Percentiles rank a stretch among this genome's conserved stretches.
These are phyloP conservation scores for Nyctanthes arbortristis DNA, from an alignment of 257 asterid genomes.

Conservation along the genomic window DNA sequence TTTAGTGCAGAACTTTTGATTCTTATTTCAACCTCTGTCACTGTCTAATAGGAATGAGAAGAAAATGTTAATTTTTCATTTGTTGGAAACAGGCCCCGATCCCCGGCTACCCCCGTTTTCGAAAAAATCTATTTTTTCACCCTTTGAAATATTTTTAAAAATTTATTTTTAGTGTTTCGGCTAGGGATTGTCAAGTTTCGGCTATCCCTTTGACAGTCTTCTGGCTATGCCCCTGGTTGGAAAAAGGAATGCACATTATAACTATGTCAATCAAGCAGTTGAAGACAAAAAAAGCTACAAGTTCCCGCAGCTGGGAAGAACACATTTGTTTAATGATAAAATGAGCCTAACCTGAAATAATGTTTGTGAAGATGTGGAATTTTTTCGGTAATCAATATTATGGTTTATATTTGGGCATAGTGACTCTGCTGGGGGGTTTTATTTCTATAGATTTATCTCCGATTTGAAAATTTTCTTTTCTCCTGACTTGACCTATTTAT, in stretches of 20 bases:
- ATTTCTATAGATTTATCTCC: background rate
- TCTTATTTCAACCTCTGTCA: background rate
- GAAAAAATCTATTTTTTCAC: too few relatives aligned
- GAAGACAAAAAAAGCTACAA: background rate
- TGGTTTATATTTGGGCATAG: background rate
- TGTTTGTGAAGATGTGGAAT: background rate
- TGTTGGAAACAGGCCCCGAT: background rate
- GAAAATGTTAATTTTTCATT: background rate
- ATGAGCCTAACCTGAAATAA: background rate
- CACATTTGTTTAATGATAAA: background rate
- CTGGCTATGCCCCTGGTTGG: too few relatives aligned
- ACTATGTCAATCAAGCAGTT: background rate
- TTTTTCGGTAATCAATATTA: background rate
- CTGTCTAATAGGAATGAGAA: background rate
- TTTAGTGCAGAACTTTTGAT: background rate
- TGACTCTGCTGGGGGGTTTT: slow-evolving; percentile 1
- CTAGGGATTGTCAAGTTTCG: too few relatives aligned
- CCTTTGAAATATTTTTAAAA: too few relatives aligned
- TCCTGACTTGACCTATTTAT: background rate
- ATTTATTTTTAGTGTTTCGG: too few relatives aligned
- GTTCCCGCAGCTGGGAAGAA: background rate
- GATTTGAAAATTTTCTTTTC: background rate
- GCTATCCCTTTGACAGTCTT: too few relatives aligned
- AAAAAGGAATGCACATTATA: too few relatives aligned
- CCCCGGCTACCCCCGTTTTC: too few relatives aligned